A percentile compares a stretch with the other conserved stretches of the same genome.
Conservation (phyloP, 179 eudicot genomes). For the Corrigiola litoralis region DNA sequence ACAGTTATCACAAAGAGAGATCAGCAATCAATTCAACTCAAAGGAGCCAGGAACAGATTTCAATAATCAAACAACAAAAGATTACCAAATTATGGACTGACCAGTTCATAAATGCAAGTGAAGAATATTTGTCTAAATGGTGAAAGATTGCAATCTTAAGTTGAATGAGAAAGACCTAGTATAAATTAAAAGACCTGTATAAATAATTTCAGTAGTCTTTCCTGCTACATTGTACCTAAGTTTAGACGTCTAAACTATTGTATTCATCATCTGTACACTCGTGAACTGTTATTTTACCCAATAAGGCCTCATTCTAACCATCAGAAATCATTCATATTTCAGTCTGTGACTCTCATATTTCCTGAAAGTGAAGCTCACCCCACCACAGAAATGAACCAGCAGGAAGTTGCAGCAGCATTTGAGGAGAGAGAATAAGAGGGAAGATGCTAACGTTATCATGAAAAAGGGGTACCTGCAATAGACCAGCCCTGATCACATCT, state of each 20-base stretch:
- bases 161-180: background rate
- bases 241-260: too few relatives aligned
- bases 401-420: background rate
- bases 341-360: too few relatives aligned
- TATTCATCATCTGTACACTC: too few relatives aligned
- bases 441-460: conserved; percentile 29
- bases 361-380: background rate
- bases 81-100: conserved; percentile 32
- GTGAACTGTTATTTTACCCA: conserved; percentile 21
- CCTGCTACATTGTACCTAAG: too few relatives aligned
- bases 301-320: background rate
- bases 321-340: too few relatives aligned
- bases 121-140: conserved; percentile 29
- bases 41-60: conserved; percentile 3
- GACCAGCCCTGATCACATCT: conserved; percentile 32
- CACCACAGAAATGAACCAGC: background rate
- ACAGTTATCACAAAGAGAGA: conserved; percentile 15
- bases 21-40: conserved; percentile 25
- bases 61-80: conserved; percentile 28
- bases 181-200: background rate
- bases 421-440: conserved; percentile 7
- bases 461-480: conserved; percentile 36
- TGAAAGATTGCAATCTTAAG: conserved; percentile 32
- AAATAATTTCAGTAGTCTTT: background rate
- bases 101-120: conserved; percentile 29